phyloP scores from a whole-genome alignment of 208 protist species.

The Leishmania guyanensis region DNA sequence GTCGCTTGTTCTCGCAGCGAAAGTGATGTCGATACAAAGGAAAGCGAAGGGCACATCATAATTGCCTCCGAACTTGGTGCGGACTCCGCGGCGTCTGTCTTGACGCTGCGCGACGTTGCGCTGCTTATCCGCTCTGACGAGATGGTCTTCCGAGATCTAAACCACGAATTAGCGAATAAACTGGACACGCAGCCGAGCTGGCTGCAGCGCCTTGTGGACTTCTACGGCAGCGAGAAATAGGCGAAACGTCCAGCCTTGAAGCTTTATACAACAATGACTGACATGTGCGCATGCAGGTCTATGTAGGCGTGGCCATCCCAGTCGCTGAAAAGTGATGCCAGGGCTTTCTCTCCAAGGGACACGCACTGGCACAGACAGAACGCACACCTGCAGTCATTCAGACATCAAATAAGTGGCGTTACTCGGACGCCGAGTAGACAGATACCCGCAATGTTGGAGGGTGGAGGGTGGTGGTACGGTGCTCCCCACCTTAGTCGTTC shows the following conservation, averaged over 20 bases:
- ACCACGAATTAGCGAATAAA: slow-evolving; percentile 55
- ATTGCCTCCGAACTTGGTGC: not conserved
- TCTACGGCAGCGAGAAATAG: not conserved
- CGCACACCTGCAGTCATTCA: not conserved
- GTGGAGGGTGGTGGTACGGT: not conserved
- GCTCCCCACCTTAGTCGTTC: not conserved
- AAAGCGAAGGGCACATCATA: not conserved
- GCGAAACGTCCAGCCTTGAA: not conserved
- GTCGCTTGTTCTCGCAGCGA: not conserved
- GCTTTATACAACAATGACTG: not conserved
- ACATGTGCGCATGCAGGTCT: not conserved
- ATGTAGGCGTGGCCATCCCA: not conserved
- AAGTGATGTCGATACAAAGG: not conserved
- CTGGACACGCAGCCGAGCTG: slow-evolving; percentile 40
- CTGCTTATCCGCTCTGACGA: slow-evolving; percentile 81
- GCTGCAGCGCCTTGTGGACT: slow-evolving; percentile 16
- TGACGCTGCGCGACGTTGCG: slow-evolving; percentile 69
- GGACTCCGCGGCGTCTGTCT: not conserved
- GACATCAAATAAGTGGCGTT: no score
- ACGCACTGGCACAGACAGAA: not conserved
- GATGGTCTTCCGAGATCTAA: slow-evolving; percentile 69
- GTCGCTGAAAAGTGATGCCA: not conserved
- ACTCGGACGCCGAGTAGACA: not conserved
- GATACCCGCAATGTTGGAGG: not conserved
- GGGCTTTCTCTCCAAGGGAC: not conserved